A percentile compares a stretch with the other conserved stretches of the same genome.
Evolutionary conservation across 2,329 filamentous ascomycete species (phyloP).

Genomic region (Ambrosiella cleistominuta): DNA sequence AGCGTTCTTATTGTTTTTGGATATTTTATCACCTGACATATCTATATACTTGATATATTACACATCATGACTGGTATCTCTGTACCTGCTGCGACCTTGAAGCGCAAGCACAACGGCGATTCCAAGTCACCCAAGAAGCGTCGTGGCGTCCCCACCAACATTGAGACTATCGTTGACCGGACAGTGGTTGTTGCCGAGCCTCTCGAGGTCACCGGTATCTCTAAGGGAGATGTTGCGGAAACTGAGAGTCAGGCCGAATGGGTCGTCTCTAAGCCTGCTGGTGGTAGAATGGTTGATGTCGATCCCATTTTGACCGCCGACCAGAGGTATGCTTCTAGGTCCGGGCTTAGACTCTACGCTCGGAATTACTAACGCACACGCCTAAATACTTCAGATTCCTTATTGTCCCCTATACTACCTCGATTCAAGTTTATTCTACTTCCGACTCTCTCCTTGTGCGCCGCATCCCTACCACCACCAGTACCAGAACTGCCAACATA

Average conservation of each 20-base stretch:
- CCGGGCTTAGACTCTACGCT: neutral
- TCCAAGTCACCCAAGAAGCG: constrained; percentile 11
- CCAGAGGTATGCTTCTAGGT: constrained; percentile 25
- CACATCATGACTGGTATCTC: constrained; percentile 8
- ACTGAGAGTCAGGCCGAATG: constrained; percentile 24
- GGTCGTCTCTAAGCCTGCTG: constrained; percentile 46
- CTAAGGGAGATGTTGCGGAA: neutral
- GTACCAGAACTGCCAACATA: constrained; percentile 18
- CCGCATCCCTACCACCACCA: constrained; percentile 38
- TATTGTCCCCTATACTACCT: constrained; percentile 56
- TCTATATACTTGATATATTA: neutral
- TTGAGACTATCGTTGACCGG: constrained; percentile 9
- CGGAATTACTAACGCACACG: neutral
- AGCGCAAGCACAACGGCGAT: constrained; percentile 12
- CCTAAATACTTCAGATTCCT: constrained; percentile 36
- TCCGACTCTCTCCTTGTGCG: constrained; percentile 65
- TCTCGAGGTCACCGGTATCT: neutral
- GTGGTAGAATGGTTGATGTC: constrained; percentile 45
- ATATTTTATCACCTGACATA: neutral
- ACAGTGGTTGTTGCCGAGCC: constrained; percentile 6
- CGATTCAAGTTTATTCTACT: constrained; percentile 66
- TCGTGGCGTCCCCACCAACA: neutral
- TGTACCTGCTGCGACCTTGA: constrained; percentile 6
- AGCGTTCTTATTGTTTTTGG: neutral
- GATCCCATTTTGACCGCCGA: constrained; percentile 45